Conservation (phyloP, 352 stramenopile genomes). For the Pythium brachiatum region DNA sequence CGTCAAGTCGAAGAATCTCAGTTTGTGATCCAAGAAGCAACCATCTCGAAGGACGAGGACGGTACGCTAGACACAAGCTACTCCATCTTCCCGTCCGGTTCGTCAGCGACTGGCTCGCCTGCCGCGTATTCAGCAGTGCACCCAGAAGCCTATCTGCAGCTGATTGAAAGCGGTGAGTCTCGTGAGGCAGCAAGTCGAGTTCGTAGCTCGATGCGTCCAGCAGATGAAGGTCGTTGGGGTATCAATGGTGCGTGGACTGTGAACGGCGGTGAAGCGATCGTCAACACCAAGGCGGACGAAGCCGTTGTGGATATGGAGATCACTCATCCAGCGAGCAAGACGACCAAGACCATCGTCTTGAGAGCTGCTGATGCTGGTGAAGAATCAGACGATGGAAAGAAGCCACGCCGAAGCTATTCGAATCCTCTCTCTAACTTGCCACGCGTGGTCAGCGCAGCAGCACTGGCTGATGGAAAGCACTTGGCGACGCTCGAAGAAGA, state of each 20-base stretch:
- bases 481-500: conserved; percentile 56
- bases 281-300: conserved; percentile 25
- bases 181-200: background rate
- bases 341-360: conserved; percentile 48
- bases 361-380: background rate
- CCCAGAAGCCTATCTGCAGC: conserved; percentile 46
- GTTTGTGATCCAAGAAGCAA: conserved; percentile 35
- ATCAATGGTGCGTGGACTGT: conserved; percentile 28
- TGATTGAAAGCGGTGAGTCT: conserved; percentile 7
- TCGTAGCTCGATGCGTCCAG: conserved; percentile 17
- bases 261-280: conserved; percentile 15
- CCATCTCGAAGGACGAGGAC: conserved; percentile 6
- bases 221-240: conserved; percentile 22
- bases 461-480: conserved; percentile 35
- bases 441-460: conserved; percentile 38
- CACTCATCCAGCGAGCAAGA: conserved; percentile 7
- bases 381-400: background rate
- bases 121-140: conserved; percentile 36
- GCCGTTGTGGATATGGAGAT: conserved; percentile 25
- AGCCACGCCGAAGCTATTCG: background rate
- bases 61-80: conserved; percentile 22
- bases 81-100: conserved; percentile 32
- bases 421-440: conserved; percentile 19
- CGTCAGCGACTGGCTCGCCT: background rate
- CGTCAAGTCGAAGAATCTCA: conserved; percentile 17